Evolutionary conservation across 495 filamentous ascomycete genomes (phyloP), one percentile per base, ranked within the genome.

Genomic region (Talaromyces ruber): DNA sequence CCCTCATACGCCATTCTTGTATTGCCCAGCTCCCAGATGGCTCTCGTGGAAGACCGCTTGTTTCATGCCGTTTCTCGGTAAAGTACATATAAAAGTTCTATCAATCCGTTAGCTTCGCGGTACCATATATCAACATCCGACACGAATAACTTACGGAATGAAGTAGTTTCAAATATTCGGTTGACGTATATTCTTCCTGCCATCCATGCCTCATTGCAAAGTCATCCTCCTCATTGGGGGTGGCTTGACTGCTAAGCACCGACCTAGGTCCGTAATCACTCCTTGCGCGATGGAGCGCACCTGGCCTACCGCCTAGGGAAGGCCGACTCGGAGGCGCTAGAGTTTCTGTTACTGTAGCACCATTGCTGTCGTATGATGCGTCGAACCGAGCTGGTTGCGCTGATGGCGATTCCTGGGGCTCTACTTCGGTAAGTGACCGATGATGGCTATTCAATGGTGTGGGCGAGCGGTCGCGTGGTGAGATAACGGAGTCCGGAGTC

Each of bases 61-160:
- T 94, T 71, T 98, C 94, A 71, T 98, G 94, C 26, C 92, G 87
- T 72, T 98, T 98, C 71, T 98, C 94, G 53, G 92, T 96, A 71
- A 89, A 99, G 73, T 98, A 99, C 93, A 97, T 97, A 77, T 93
- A 97, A 82, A 96, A 98, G 62, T 76, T 78, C 75, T 81, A 11
- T 52, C 30, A 60, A 59, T 14, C 65, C 59, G 28, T 60, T 18
- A 60, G 6, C 22, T 22, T 55, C 47, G 32, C 16, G 21, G 7
- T 51, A 28, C n/a, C 50, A 32, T 47, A 21, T 53, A 24, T 30
- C 52, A 59, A 55, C 12, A 26, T 6, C n/a, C 56, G 9, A 60
- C 45, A 28, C 34, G 45, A 16, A 30, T 11, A 12, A 29, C 28
- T 25, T 67, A 86, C 84, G 68, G 84, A 86, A 64, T 79, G 84